Evolutionary conservation across 192 early-diverging fungal genomes (phyloP).

Genomic region (Martensiomyces pterosporus): DNA sequence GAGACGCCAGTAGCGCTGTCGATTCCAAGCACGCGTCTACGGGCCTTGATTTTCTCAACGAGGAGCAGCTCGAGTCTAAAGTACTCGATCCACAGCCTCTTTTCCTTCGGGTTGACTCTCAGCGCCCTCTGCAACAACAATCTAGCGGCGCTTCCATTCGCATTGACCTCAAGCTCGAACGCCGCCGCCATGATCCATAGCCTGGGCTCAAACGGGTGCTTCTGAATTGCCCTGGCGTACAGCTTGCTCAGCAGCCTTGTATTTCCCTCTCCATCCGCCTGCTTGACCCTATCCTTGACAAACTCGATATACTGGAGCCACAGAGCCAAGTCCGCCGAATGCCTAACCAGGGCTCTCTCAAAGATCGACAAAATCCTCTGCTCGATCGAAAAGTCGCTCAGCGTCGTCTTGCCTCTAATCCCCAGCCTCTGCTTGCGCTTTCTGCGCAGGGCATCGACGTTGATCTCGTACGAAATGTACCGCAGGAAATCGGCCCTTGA

Average conservation of each 20-base stretch:
- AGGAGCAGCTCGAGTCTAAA: conserved; percentile 89
- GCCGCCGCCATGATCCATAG: conserved; percentile 92
- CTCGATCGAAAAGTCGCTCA: conserved; percentile 72
- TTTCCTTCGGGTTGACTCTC: conserved; percentile 69
- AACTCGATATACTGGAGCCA: conserved; percentile 94
- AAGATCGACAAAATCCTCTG: conserved; percentile 78
- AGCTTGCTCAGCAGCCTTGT: conserved; percentile 57
- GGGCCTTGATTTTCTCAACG: conserved; percentile 77
- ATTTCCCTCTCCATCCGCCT: conserved; percentile 36
- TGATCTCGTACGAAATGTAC: conserved; percentile 95
- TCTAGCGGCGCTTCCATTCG: conserved; percentile 75
- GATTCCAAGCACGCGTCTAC: conserved; percentile 76
- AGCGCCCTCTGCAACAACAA: conserved; percentile 79
- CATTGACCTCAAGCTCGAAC: conserved; percentile 84
- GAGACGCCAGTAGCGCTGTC: conserved; percentile 30
- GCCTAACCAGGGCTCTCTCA: conserved; percentile 71
- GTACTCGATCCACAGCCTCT: conserved; percentile 87
- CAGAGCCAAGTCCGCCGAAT: conserved; percentile 69
- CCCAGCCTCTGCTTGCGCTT: conserved; percentile 69
- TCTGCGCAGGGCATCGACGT: conserved; percentile 76
- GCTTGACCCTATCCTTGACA: conserved; percentile 52
- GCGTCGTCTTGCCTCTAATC: conserved; percentile 39
- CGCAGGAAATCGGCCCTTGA: conserved; percentile 78
- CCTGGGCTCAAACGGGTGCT: conserved; percentile 73
- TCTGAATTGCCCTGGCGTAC: conserved; percentile 81